Evolutionary conservation across 2,329 filamentous ascomycete genomes (phyloP).

Genomic region (Pyricularia pennisetigena): DNA sequence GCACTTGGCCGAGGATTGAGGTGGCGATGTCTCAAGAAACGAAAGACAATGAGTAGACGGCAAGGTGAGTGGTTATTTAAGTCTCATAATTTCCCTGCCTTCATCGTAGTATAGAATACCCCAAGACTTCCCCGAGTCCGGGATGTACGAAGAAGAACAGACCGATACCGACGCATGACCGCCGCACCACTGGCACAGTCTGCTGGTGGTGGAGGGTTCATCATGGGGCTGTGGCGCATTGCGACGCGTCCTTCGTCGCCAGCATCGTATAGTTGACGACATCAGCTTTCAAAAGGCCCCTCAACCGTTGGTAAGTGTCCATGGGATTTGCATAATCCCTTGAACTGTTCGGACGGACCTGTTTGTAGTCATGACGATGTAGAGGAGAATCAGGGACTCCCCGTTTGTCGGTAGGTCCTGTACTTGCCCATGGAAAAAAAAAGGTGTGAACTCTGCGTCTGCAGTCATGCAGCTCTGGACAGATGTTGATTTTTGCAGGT

Average conservation of each 20-base stretch:
- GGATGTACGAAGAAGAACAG: neutral
- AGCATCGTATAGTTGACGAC: neutral
- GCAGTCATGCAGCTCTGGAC: neutral
- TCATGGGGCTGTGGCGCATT: neutral
- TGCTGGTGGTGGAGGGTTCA: neutral
- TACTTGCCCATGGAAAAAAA: neutral
- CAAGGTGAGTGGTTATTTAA: neutral
- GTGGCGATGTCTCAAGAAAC: neutral
- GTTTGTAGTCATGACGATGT: neutral
- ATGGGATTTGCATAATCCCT: neutral
- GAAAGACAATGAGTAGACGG: neutral
- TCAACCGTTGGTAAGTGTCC: neutral
- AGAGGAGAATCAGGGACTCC: neutral
- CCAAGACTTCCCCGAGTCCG: neutral
- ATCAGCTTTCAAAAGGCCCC: neutral
- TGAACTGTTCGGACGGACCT: neutral
- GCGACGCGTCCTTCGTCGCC: neutral
- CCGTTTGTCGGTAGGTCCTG: neutral
- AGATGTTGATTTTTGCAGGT: neutral
- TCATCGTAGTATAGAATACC: neutral
- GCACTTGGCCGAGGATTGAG: neutral
- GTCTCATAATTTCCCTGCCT: neutral
- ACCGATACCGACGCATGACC: neutral
- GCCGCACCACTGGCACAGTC: neutral
- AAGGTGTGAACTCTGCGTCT: neutral